Base-by-base conservation (phyloP, 768 basidiomycete genomes). In the Cystobasidiopsis lactophilus region DNA sequence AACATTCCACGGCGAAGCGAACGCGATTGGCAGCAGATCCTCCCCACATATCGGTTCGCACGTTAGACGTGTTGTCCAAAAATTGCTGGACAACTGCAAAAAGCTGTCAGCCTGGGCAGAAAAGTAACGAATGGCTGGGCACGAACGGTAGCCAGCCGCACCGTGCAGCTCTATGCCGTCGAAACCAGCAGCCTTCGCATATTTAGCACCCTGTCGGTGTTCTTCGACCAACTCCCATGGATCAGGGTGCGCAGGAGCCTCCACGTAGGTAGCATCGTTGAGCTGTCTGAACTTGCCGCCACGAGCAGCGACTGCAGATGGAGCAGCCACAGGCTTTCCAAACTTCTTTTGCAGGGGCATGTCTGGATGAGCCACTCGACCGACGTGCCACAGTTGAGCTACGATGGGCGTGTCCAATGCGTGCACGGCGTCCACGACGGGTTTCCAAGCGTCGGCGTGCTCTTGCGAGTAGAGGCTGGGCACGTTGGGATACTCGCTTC, bases 171-270 rank as follows among this genome's bases (percentile, higher is more conserved):
- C 76, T 4, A 75, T 68, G 23, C 80, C 80, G 52, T 82, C 80
- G 56, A 82, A 82, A 0, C 77, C 79, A 26, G 79, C 78, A 39
- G 68, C 59, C 10, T 77, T 68, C 10, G 76, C 76, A 51, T 75
- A 75, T 26, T 66, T 66, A 3, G 79, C 77, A 2, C 75, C 77
- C 14, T 69, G 65, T 4, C 69, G 73, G 58, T 73, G 80, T 11
- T 64, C 58, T 14, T 65, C 61, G 18, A 75, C 61, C 50, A 56
- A 4, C 61, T 57, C 50, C 62, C 59, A 18, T 73, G 72, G 50
- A 75, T 72, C 13, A 69, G 66, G 19, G 71, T 58, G 1, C 64
- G 59, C 57, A 64, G 59, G 26, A 30, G 37, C 41, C 18, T 26
- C 52, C 2, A 39, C 53, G 37, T 52, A n/a, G 14, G 13, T 9